These are phyloP conservation scores for Botryotinia narcissicola DNA, from an alignment of 2,329 filamentous ascomycete genomes.

Conservation along the genomic window DNA sequence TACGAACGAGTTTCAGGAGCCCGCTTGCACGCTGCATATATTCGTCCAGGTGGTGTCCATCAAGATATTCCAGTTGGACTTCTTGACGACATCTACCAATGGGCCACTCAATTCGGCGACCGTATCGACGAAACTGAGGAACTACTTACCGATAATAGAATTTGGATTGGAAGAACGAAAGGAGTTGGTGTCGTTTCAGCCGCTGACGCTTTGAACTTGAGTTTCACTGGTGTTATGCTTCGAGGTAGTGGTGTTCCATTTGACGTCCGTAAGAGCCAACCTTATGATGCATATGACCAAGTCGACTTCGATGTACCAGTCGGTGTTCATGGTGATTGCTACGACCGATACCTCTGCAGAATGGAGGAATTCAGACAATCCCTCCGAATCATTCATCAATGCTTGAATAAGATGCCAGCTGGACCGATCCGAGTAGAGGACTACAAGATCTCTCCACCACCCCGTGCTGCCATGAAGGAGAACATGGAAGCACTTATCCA, in stretches of 20 bases:
- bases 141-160: conserved; percentile 97
- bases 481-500: conserved; percentile 99
- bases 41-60: conserved; percentile 92
- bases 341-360: conserved; percentile 96
- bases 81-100: conserved; percentile 98
- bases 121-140: conserved; percentile 99
- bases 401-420: conserved; percentile 96
- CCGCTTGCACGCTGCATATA: conserved; percentile 94
- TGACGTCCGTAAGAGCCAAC: conserved; percentile 94
- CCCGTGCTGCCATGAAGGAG: conserved; percentile 99
- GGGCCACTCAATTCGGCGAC: conserved; percentile 98
- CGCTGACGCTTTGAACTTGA: conserved; percentile 92
- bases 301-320: conserved; percentile 98
- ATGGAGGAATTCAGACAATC: conserved; percentile 99
- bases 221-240: conserved; percentile 96
- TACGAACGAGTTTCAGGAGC: conserved; percentile 99
- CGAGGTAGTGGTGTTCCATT: conserved; percentile 93
- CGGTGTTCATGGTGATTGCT: conserved; percentile 96
- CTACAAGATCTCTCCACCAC: conserved; percentile 96
- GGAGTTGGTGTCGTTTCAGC: conserved; percentile 89
- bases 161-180: conserved; percentile 94
- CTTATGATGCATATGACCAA: conserved; percentile 96
- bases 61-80: conserved; percentile 93
- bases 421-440: conserved; percentile 95
- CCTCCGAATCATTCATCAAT: conserved; percentile 97